Percentiles rank a stretch among this genome's conserved stretches.
Conservation (phyloP, 2,329 filamentous ascomycete species). For the Boeremia exigua region DNA sequence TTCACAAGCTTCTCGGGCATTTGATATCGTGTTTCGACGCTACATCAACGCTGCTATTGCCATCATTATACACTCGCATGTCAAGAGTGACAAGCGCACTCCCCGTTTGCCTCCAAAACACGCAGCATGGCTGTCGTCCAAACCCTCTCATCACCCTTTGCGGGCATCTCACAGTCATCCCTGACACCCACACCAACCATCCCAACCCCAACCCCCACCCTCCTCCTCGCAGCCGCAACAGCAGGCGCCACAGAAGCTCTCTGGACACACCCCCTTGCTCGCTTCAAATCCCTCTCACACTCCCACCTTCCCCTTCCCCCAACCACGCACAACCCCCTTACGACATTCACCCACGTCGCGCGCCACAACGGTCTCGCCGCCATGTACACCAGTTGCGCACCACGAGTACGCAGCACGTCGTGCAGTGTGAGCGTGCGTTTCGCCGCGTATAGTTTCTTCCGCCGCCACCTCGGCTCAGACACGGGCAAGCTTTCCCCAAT, state of each 20-base stretch:
- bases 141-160: not conserved
- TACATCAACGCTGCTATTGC: too few relatives aligned
- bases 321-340: slow-evolving; percentile 28
- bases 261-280: slow-evolving; percentile 52
- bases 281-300: slow-evolving; percentile 43
- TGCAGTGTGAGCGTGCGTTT: slow-evolving; percentile 44
- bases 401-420: slow-evolving; percentile 36
- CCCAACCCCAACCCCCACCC: slow-evolving; percentile 30
- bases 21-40: too few relatives aligned
- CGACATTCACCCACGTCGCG: slow-evolving; percentile 26
- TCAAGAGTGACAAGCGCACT: too few relatives aligned
- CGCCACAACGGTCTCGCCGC: slow-evolving; percentile 31
- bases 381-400: slow-evolving; percentile 42
- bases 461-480: slow-evolving; percentile 33
- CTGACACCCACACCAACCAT: too few relatives aligned
- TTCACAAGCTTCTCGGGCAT: too few relatives aligned
- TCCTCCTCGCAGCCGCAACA: slow-evolving; percentile 57
- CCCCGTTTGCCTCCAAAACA: too few relatives aligned
- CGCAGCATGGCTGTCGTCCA: not conserved
- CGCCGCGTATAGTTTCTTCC: slow-evolving; percentile 39
- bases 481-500: slow-evolving; percentile 32
- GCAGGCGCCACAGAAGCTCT: slow-evolving; percentile 62
- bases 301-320: slow-evolving; percentile 19
- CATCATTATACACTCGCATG: too few relatives aligned
- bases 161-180: too few relatives aligned